A percentile compares a stretch with the other conserved stretches of the same genome.
These are phyloP conservation scores for Sphaerulina vaccinii DNA, from an alignment of 2,329 filamentous ascomycete genomes.

Conservation along the genomic window DNA sequence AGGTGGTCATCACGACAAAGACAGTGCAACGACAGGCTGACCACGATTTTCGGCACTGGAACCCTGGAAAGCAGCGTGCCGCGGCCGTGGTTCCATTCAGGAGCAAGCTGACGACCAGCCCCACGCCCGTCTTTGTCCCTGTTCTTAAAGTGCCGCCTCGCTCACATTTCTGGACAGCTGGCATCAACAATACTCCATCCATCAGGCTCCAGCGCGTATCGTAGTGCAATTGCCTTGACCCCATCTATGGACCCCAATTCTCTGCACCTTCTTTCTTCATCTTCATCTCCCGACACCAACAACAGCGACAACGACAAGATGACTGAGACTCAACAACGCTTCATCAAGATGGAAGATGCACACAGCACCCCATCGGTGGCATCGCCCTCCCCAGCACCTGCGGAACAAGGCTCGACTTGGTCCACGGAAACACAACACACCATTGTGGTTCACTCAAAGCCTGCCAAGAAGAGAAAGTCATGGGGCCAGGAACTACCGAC, in stretches of 20 bases:
- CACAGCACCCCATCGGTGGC: slow-evolving; percentile 20
- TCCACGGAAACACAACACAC: slow-evolving; percentile 26
- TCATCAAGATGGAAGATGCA: slow-evolving; percentile 31
- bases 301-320: slow-evolving; percentile 10
- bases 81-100: not conserved
- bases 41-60: not conserved
- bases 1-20: no score
- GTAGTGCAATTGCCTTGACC: no score
- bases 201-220: slow-evolving; percentile 1
- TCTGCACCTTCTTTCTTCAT: not conserved
- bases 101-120: not conserved
- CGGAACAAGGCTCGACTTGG: slow-evolving; percentile 12
- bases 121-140: not conserved
- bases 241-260: not conserved
- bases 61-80: not conserved
- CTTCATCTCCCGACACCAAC: not conserved
- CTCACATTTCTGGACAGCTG: not conserved
- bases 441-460: slow-evolving; percentile 36
- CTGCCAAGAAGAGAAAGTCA: slow-evolving; percentile 66
- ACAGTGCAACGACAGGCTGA: not conserved
- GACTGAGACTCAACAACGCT: slow-evolving; percentile 17
- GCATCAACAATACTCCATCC: not conserved
- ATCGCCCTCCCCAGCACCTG: slow-evolving; percentile 20
- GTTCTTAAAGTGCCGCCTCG: not conserved
- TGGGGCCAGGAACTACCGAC: slow-evolving; percentile 97